These are phyloP conservation scores for Entonaema liquescens DNA, from an alignment of 495 filamentous ascomycete species.

Conservation along the genomic window DNA sequence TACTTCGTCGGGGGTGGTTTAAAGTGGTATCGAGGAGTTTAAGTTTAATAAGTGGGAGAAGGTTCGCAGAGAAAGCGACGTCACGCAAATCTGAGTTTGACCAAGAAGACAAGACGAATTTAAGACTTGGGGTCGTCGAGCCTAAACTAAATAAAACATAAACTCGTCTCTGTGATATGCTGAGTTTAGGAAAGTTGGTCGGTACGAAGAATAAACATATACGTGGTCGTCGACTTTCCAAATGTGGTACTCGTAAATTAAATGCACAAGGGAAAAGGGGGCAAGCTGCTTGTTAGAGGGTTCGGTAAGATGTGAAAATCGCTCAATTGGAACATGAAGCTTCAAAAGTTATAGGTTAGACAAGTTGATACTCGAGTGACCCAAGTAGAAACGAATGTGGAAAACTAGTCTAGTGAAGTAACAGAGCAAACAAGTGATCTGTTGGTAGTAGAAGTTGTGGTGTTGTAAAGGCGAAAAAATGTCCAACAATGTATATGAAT, in stretches of 20 bases:
- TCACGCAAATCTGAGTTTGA: constrained; percentile 7
- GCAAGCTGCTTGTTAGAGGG: not conserved
- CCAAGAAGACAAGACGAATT: constrained; percentile 19
- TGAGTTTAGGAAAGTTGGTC: constrained; percentile 3
- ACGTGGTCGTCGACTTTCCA: constrained; percentile 19
- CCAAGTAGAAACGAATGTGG: constrained; percentile 16
- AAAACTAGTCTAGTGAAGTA: constrained; percentile 16
- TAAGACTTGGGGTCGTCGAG: constrained; percentile 8
- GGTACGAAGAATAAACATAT: constrained; percentile 6
- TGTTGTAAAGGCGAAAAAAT: constrained; percentile 7
- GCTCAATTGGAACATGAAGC: constrained; percentile 21
- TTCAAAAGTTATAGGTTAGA: constrained; percentile 1
- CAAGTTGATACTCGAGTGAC: not conserved
- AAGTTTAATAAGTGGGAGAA: not conserved
- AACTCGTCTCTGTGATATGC: constrained; percentile 5
- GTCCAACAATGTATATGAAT: constrained; percentile 19
- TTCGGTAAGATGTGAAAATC: constrained; percentile 18
- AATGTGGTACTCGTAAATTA: constrained; percentile 14
- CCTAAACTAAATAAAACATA: constrained; percentile 2
- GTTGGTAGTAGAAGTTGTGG: not conserved
- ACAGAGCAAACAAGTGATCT: constrained; percentile 18
- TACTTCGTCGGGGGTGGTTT: not conserved
- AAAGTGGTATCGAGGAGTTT: not conserved
- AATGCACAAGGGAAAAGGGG: constrained; percentile 6
- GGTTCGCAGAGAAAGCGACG: not conserved